phyloP scores from a whole-genome alignment of 148 eudicot genomes.

The Simmondsia chinensis region DNA sequence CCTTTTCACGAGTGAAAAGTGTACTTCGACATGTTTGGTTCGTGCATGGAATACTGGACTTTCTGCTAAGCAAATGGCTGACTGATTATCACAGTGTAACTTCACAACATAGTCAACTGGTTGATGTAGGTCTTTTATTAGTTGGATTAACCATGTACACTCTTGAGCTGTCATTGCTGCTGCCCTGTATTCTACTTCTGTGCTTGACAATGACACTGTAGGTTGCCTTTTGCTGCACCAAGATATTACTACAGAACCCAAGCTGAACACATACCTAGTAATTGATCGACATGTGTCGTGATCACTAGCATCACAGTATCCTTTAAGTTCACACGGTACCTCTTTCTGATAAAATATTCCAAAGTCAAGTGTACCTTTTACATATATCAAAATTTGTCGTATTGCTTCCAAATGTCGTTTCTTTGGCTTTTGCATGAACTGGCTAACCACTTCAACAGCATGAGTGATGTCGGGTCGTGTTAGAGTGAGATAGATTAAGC shows the following conservation, averaged over 20 bases:
- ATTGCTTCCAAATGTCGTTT: conserved; percentile 9
- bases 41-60: background rate
- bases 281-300: background rate
- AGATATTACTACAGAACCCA: background rate
- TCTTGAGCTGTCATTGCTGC: background rate
- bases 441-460: conserved; percentile 5
- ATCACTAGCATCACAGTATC: background rate
- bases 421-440: no score
- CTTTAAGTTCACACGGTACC: background rate
- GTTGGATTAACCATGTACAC: background rate
- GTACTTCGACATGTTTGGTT: background rate
- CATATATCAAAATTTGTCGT: conserved; percentile 1
- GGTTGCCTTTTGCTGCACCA: no score
- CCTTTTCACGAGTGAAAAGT: background rate
- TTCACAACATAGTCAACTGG: conserved; percentile 3
- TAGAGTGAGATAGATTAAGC: conserved; percentile 5
- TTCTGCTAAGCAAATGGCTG: no score
- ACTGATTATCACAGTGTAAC: no score
- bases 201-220: background rate
- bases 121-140: conserved; percentile 1
- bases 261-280: background rate
- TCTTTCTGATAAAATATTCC: background rate
- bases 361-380: background rate
- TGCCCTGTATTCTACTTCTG: background rate
- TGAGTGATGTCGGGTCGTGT: conserved; percentile 1